Evolutionary conservation across 2,329 filamentous ascomycete genomes (phyloP).

Genomic region (Stromatinia cepivora): DNA sequence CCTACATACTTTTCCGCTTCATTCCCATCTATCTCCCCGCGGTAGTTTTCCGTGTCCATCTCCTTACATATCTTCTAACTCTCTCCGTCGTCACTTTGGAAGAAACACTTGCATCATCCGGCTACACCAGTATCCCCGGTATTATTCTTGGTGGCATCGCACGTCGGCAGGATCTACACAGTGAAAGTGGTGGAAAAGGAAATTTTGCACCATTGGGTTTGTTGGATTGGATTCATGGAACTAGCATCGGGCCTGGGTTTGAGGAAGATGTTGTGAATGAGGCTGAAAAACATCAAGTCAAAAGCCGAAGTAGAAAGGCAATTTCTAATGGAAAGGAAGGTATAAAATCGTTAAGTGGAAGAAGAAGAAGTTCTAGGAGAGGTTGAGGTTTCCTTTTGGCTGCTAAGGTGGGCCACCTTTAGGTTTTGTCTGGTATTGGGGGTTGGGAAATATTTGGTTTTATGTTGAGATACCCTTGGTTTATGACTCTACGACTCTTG

Average conservation of each 20-base stretch:
- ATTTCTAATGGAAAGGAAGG: constrained; percentile 41
- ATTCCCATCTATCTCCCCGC: constrained; percentile 67
- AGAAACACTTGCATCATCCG: constrained; percentile 66
- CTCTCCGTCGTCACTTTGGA: constrained; percentile 63
- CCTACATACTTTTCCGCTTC: constrained; percentile 62
- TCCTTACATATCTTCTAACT: constrained; percentile 70
- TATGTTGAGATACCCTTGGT: neutral
- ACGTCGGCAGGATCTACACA: constrained; percentile 55
- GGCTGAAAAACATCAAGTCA: constrained; percentile 55
- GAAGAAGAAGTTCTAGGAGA: constrained; percentile 33
- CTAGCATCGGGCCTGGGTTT: constrained; percentile 54
- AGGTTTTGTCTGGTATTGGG: neutral
- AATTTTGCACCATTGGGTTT: constrained; percentile 65
- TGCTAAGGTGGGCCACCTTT: neutral
- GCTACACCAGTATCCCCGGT: constrained; percentile 60
- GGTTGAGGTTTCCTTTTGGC: constrained; percentile 8
- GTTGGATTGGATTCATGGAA: constrained; percentile 62
- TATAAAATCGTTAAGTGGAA: constrained; percentile 35
- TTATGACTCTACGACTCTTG: neutral
- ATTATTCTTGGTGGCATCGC: constrained; percentile 55
- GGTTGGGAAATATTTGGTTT: neutral
- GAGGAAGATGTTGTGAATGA: constrained; percentile 56
- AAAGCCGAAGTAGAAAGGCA: constrained; percentile 44
- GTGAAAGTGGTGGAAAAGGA: constrained; percentile 54
- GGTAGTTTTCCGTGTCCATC: constrained; percentile 64